Evolutionary conservation across 768 basidiomycete genomes (phyloP).

Genomic region (Porphyrellus cyaneotinctus): DNA sequence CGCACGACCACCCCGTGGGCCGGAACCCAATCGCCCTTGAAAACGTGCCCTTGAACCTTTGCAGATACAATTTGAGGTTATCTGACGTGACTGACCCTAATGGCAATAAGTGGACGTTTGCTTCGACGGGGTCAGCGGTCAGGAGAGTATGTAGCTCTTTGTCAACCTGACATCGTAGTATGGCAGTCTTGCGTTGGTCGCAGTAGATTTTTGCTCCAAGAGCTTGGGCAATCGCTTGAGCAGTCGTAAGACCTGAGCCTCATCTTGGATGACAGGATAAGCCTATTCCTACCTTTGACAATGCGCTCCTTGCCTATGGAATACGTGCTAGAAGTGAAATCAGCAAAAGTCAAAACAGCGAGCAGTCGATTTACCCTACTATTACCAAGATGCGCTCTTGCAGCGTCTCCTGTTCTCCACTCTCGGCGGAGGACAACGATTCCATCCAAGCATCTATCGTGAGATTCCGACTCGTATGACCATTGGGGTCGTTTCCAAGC

Average conservation of each 20-base stretch:
- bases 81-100: constrained; percentile 73
- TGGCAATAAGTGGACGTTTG: constrained; percentile 83
- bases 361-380: constrained; percentile 53
- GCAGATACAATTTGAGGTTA: constrained; percentile 70
- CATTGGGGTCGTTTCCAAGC: constrained; percentile 24
- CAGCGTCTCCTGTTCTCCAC: constrained; percentile 35
- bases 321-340: constrained; percentile 65
- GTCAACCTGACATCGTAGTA: constrained; percentile 83
- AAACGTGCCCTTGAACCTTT: constrained; percentile 68
- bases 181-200: constrained; percentile 76
- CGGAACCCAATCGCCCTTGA: constrained; percentile 75
- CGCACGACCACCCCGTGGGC: constrained; percentile 96
- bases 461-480: constrained; percentile 23
- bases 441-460: constrained; percentile 54
- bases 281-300: constrained; percentile 70
- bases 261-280: background rate
- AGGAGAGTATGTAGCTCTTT: constrained; percentile 75
- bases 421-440: constrained; percentile 17
- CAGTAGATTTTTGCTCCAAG: constrained; percentile 84
- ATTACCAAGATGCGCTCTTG: constrained; percentile 51
- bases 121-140: constrained; percentile 69
- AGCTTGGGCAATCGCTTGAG: constrained; percentile 76
- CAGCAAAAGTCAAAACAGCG: background rate
- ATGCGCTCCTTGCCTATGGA: constrained; percentile 97
- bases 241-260: background rate